Evolutionary conservation across 2,329 filamentous ascomycete species (phyloP).

Genomic region (Venturia oleaginea): DNA sequence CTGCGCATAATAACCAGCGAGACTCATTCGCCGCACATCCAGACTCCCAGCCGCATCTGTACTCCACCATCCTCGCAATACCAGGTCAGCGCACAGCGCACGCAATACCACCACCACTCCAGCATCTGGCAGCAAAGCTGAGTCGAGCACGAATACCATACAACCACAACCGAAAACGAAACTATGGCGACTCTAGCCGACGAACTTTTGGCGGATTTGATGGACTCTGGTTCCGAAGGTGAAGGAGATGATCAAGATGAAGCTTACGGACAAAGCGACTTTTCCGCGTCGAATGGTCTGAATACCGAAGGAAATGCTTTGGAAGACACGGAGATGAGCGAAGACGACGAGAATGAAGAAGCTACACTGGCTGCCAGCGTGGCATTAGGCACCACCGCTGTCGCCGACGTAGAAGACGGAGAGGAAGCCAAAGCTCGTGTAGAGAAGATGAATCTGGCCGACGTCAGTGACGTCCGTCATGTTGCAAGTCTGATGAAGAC

Average conservation of each 20-base stretch:
- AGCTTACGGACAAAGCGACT: constrained; percentile 13
- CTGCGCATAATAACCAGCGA: background rate
- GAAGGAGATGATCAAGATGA: constrained; percentile 46
- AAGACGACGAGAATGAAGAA: constrained; percentile 40
- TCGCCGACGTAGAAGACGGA: constrained; percentile 44
- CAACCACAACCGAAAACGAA: background rate
- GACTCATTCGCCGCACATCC: background rate
- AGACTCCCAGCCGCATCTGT: background rate
- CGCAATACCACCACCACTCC: background rate
- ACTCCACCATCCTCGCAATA: background rate
- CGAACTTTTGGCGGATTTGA: constrained; percentile 85
- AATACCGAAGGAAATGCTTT: constrained; percentile 23
- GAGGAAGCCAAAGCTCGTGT: constrained; percentile 54
- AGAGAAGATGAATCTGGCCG: constrained; percentile 70
- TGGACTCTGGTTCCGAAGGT: constrained; percentile 71
- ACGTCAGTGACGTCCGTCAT: constrained; percentile 67
- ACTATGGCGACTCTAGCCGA: constrained; percentile 84
- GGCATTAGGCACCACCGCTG: constrained; percentile 37
- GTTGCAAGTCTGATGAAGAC: constrained; percentile 75
- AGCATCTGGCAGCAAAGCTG: background rate
- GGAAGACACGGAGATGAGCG: constrained; percentile 11
- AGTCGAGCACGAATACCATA: background rate
- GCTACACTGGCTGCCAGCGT: constrained; percentile 54
- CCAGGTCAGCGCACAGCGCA: background rate
- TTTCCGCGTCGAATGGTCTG: constrained; percentile 22